Evolutionary conservation across 163 green algal species (phyloP), one percentile per base, ranked within the genome.

Genomic region (Scenedesmus sp.): DNA sequence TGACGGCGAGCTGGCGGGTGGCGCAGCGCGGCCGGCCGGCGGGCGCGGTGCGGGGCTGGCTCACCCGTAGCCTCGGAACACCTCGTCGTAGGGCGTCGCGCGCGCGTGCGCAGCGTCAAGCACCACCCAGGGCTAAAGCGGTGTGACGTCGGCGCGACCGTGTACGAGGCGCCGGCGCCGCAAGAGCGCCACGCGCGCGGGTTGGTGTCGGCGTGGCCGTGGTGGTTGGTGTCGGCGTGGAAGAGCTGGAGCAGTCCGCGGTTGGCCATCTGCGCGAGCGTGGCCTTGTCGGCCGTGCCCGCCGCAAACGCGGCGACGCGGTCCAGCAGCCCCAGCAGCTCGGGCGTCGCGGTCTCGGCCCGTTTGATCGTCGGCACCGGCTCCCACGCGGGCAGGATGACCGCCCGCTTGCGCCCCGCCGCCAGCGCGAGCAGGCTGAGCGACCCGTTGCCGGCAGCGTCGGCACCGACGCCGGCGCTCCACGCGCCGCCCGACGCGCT

Each of bases 31-130:
- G 6, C 28, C 11, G 13, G 17, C 51, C 31, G 18, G n/a, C n/a
- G n/a, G n/a, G n/a, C 54, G 34, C 34, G 1, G 2, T n/a, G n/a
- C n/a, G n/a, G n/a, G n/a, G n/a, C n/a, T n/a, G 1, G 5, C 33
- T 28, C n/a, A 24, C 33, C 54, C 60, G 20, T 72, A 72, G 24
- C 63, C 63, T 72, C 63, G 39, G 33, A 36, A 72, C 36, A 72
- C 63, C 24, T 54, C 39, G 39, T 72, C 63, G 39, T 72, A 72
- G 1, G 63, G 63, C 14, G 29, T 33, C 44, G 26, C 15, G 7
- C 17, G 58, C 60, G 34, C 42, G 20, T 72, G 63, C 5, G 28
- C 20, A 24, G 34, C 9, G 42, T 72, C 39, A 22, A 56, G 39
- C 39, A 72, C 42, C 34, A 34, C n/a, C 63, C 63, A 72, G 1